Base-by-base conservation (phyloP, 2,329 filamentous ascomycete genomes). In the Trichoderma atrobrunneum region DNA sequence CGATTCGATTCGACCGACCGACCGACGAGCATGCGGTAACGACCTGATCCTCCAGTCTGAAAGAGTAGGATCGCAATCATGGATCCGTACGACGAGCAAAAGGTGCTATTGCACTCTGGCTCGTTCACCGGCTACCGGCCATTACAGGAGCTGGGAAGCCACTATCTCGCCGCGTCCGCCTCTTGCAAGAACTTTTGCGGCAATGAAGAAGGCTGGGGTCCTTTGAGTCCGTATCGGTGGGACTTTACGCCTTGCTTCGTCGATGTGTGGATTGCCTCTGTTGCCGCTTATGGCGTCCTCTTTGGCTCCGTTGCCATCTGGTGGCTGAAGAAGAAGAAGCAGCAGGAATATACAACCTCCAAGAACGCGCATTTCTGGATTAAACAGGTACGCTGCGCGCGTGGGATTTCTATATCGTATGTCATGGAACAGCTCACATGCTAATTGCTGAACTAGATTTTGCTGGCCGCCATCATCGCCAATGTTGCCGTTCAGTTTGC, bases 171-270 rank as follows among this genome's bases (percentile, higher is more conserved):
- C 73, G 82, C 86, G n/a, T 81, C 83, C 34, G 77, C 80, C 70
- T 73, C 81, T 34, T 84, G 85, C 78, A 83, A 84, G 75, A 92
- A 97, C 80, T 90, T 93, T 72, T 98, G 95, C 84, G 90, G 92
- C 81, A 96, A 97, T 82, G 85, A 87, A 70, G 95, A 98, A 83
- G 97, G 96, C 78, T 99, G 96, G 96, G 97, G 97, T 1, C 96
- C 96, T 26, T 80, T 99, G 80, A 98, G 94, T 82, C 90, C 91
- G 43, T 87, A 90, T 76, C 88, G 95, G 81, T 98, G 94, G 82
- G 96, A 99, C 84, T 94, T 99, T 78, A 98, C 96, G 18, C 95
- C 96, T 54, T 99, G 96, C 85, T 99, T 99, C 80, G 90, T 98
- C 78, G 97, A 99, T 80, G 89, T 97, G 26, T 95, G 93, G 89